These are phyloP conservation scores for Aspergillus hancockii DNA, from an alignment of 495 filamentous ascomycete species.

Conservation along the genomic window DNA sequence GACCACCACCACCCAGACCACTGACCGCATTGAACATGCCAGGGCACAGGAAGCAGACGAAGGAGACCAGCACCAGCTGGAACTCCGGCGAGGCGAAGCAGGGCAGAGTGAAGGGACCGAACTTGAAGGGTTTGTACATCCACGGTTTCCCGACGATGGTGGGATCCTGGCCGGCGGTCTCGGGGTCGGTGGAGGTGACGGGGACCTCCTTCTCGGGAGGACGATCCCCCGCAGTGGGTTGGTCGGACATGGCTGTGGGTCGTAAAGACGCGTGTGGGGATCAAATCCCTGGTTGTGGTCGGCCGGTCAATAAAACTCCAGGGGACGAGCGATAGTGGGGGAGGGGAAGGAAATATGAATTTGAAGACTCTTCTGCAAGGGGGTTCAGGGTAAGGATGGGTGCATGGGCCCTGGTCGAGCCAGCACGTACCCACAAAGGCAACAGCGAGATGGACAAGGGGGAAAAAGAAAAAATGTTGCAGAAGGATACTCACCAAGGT, in stretches of 20 bases:
- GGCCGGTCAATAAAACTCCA: too few species aligned
- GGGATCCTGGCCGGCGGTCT: conserved; percentile 26
- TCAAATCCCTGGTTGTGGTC: too few species aligned
- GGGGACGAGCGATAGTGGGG: too few species aligned
- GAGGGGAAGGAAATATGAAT: too few species aligned
- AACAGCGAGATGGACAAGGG: too few species aligned
- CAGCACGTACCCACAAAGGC: too few species aligned
- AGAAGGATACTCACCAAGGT: too few species aligned
- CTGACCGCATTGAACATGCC: conserved; percentile 81
- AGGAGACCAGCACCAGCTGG: conserved; percentile 73
- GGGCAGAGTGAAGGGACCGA: conserved; percentile 55
- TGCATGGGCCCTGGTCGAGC: too few species aligned
- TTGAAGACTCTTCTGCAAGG: too few species aligned
- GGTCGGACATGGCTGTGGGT: conserved; percentile 4
- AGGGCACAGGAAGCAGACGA: conserved; percentile 89
- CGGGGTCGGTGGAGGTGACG: conserved; percentile 25
- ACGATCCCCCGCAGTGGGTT: conserved; percentile 6
- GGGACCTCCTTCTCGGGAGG: conserved; percentile 22
- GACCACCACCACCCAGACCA: conserved; percentile 74
- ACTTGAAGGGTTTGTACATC: conserved; percentile 67
- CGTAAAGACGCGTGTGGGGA: too few species aligned
- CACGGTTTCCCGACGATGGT: conserved; percentile 46
- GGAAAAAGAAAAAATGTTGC: too few species aligned
- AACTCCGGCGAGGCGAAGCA: conserved; percentile 77
- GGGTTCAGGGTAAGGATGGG: too few species aligned